Percentiles rank a stretch among this genome's conserved stretches.
Conservation (phyloP, 176 grass and related monocot species). For the Oryza glaberrima region DNA sequence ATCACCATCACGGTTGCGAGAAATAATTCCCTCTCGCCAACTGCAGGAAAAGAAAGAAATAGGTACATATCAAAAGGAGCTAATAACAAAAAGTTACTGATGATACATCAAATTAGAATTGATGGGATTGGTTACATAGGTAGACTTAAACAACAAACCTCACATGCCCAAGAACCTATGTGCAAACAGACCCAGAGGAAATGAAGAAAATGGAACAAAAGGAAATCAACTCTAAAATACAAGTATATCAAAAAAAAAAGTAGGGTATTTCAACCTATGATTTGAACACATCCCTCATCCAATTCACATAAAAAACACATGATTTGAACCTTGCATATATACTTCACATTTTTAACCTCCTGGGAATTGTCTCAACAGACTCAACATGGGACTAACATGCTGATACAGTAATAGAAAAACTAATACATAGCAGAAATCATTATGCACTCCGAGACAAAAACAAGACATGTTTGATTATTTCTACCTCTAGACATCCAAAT, state of each 20-base stretch:
- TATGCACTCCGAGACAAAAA: background rate
- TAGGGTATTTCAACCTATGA: background rate
- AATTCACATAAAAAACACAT: conserved; percentile 5
- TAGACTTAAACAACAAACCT: conserved; percentile 12
- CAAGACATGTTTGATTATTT: background rate
- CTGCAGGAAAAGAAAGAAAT: conserved; percentile 57
- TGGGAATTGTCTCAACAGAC: background rate
- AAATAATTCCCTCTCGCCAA: conserved; percentile 89
- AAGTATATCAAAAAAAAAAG: background rate
- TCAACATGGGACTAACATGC: background rate
- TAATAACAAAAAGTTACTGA: conserved; percentile 8
- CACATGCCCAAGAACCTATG: background rate
- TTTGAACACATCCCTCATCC: background rate
- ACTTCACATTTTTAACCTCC: background rate
- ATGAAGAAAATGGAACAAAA: background rate
- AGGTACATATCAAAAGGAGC: conserved; percentile 16
- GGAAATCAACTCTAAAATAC: background rate
- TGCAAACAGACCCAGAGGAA: conserved; percentile 10
- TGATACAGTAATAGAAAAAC: background rate
- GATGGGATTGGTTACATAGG: background rate
- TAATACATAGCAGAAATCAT: background rate
- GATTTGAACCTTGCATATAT: background rate
- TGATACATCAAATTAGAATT: background rate
- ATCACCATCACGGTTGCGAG: conserved; percentile 62
- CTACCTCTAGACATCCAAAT: background rate